These are phyloP conservation scores for Lasiosphaeria hispida DNA, from an alignment of 495 filamentous ascomycete genomes.

Conservation along the genomic window DNA sequence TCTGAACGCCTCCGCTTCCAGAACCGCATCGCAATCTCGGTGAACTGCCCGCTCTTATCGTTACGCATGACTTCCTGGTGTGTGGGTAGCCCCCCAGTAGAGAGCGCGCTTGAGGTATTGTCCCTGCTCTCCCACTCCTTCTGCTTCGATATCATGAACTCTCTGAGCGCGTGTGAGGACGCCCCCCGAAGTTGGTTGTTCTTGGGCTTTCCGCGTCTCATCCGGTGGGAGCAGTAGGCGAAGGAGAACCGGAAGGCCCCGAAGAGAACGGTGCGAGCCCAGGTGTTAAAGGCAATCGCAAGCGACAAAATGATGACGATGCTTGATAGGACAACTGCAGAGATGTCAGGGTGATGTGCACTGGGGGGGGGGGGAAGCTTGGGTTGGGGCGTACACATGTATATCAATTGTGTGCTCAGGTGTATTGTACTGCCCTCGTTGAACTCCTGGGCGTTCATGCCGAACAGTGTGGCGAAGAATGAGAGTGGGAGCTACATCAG, in stretches of 20 bases:
- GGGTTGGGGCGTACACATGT: slow-evolving; percentile 31
- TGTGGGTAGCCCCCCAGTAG: slow-evolving; percentile 15
- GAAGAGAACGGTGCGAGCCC: slow-evolving; percentile 18
- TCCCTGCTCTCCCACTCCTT: slow-evolving; percentile 22
- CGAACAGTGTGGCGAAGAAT: slow-evolving; percentile 42
- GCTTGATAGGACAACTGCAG: slow-evolving; percentile 21
- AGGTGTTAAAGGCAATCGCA: slow-evolving; percentile 24
- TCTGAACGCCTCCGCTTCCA: slow-evolving; percentile 7
- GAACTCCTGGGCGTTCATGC: slow-evolving; percentile 41
- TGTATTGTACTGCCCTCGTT: slow-evolving; percentile 21
- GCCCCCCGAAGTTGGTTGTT: slow-evolving; percentile 12
- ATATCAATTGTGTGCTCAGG: slow-evolving; percentile 29
- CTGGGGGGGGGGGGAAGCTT: too few species aligned
- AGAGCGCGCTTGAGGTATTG: background rate
- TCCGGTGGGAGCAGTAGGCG: slow-evolving; percentile 3
- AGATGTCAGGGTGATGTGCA: background rate
- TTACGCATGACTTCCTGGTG: slow-evolving; percentile 12
- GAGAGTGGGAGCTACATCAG: slow-evolving; percentile 34
- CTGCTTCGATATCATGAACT: slow-evolving; percentile 29
- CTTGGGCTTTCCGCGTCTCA: background rate
- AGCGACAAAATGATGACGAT: slow-evolving; percentile 20
- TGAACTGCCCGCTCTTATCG: background rate
- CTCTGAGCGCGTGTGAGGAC: slow-evolving; percentile 18
- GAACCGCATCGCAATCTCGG: slow-evolving; percentile 8
- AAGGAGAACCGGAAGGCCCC: slow-evolving; percentile 14